Conservation (phyloP, 768 basidiomycete species). For the Tulasnella sp. region DNA sequence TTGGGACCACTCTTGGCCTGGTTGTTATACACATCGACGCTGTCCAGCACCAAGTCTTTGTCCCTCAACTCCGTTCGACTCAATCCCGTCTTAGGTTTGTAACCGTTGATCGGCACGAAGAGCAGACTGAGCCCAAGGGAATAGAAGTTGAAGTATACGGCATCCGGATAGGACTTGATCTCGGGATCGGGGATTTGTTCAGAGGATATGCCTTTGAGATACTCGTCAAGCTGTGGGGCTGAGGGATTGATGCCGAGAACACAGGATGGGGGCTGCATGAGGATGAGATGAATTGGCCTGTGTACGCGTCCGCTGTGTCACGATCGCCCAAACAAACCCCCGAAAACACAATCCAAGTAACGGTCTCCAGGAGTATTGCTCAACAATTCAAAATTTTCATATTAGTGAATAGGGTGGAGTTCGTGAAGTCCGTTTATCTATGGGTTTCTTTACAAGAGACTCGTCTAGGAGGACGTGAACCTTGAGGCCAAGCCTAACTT, state of each 20-base stretch:
- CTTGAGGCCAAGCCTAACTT: conserved; percentile 54
- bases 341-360: too few relatives aligned
- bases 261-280: not conserved
- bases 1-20: conserved; percentile 38
- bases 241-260: too few relatives aligned
- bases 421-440: not conserved
- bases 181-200: conserved; percentile 43
- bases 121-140: conserved; percentile 75
- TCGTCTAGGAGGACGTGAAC: conserved; percentile 31
- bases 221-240: not conserved
- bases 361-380: too few relatives aligned
- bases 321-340: not conserved
- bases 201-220: not conserved
- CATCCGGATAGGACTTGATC: conserved; percentile 75
- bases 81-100: conserved; percentile 50
- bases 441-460: not conserved
- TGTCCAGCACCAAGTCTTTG: conserved; percentile 55
- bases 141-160: conserved; percentile 82
- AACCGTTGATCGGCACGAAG: conserved; percentile 62
- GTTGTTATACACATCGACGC: conserved; percentile 77
- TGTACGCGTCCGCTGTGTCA: too few relatives aligned
- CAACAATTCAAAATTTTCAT: not conserved
- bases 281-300: not conserved
- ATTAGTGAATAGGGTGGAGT: not conserved
- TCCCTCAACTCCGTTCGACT: conserved; percentile 35